Evolutionary conservation across 148 eudicot species (phyloP), one percentile per base, ranked within the genome.

Genomic region (Cornus florida): DNA sequence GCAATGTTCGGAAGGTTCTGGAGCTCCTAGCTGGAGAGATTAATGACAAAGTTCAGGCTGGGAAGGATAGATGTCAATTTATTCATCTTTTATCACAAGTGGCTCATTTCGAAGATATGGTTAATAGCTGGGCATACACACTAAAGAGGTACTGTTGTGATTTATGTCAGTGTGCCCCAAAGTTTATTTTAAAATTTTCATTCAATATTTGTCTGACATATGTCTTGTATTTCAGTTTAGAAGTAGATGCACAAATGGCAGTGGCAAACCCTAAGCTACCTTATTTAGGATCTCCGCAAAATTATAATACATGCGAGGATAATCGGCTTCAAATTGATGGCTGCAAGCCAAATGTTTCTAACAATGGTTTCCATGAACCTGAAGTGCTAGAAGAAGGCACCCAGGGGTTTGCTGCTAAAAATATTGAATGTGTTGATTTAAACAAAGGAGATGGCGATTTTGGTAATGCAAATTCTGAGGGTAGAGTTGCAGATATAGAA

Each of bases 31-130:
- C 89, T 67, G 79, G 75, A 78, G 84, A 84, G 81, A 89, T 95
- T 75, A 86, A 83, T 84, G 85, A 86, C 50, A 92, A 91, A 80
- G 85, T 95, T 90, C 88, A 91, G 81, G 87, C 89, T 59, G 95
- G 97, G 72, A 93, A 89, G 86, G 94, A 93, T 75, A 84, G 83
- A 77, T 81, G 64, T 79, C 89, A 85, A 22, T 95, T 88, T 84
- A 67, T 86, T 81, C 93, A 90, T 67, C 80, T 95, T 80, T 82
- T 92, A 75, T 95, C 99, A n/a, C 99, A 95, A 86, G 92, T 91
- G 76, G 97, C 99, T 80, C 92, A 88, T 84, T 82, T 95, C 72
- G 99, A 93, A 71, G 99, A 95, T 79, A 83, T 92, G 87, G 97
- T 95, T 68, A 88, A 83, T 78, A 88, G 88, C 83, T 95, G 99